phyloP scores from a whole-genome alignment of 139 green algal species.

The Coccomyxa sp. region DNA sequence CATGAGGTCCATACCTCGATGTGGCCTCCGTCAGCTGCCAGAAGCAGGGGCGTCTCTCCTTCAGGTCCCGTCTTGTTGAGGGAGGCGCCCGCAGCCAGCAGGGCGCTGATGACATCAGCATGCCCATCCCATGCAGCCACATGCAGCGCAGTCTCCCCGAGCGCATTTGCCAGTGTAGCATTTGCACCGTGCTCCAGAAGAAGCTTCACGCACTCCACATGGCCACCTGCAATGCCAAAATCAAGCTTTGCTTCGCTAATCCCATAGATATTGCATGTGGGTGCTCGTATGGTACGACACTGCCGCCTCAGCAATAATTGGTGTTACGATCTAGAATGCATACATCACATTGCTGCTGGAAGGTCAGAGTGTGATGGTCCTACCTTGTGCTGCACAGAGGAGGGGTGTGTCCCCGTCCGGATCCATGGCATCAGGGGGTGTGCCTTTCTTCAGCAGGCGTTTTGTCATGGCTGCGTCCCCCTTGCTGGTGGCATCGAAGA shows the following conservation, averaged over 20 bases:
- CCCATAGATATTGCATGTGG: too few relatives aligned
- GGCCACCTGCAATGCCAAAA: too few relatives aligned
- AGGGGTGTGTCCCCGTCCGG: not conserved
- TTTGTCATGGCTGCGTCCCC: not conserved
- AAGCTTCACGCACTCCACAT: not conserved
- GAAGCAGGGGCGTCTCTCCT: not conserved
- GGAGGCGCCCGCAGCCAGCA: not conserved
- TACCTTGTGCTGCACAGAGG: not conserved
- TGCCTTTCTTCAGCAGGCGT: not conserved
- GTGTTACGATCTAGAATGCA: too few relatives aligned
- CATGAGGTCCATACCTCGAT: too few relatives aligned
- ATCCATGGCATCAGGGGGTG: not conserved
- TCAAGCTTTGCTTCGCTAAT: too few relatives aligned
- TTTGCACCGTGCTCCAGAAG: not conserved
- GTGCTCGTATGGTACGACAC: too few relatives aligned
- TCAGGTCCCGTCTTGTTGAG: not conserved
- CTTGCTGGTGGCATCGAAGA: not conserved
- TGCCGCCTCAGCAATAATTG: too few relatives aligned
- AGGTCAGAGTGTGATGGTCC: too few relatives aligned
- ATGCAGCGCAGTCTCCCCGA: not conserved
- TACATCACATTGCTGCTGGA: too few relatives aligned
- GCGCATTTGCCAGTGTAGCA: not conserved
- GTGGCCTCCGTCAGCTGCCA: not conserved
- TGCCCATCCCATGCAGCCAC: not conserved
- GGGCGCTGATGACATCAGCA: not conserved